Conservation (phyloP, 148 eudicot species). For the Talinum fruticosum region DNA sequence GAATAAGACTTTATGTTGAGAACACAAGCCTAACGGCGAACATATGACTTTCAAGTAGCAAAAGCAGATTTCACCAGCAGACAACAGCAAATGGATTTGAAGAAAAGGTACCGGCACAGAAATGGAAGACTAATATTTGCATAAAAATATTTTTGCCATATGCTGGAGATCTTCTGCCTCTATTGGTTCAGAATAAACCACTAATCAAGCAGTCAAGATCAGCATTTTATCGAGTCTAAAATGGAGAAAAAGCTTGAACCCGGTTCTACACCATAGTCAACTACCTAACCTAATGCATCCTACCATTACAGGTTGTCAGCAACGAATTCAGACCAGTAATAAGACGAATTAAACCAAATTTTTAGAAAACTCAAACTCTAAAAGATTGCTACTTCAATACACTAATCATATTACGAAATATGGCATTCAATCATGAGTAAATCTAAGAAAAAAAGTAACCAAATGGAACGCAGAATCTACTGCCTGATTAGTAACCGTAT, state of each 20-base stretch:
- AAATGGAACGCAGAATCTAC: neutral
- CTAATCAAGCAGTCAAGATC: neutral
- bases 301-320: neutral
- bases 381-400: neutral
- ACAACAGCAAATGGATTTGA: neutral
- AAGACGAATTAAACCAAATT: neutral
- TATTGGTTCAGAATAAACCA: neutral
- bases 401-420: neutral
- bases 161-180: neutral
- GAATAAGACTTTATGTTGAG: neutral
- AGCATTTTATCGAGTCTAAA: too few relatives aligned
- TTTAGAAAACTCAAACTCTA: neutral
- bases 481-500: neutral
- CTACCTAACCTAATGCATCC: conserved; percentile 1
- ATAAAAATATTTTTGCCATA: neutral
- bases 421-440: conserved; percentile 5
- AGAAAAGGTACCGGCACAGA: neutral
- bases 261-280: conserved; percentile 1
- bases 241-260: neutral
- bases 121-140: neutral
- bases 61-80: neutral
- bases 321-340: neutral
- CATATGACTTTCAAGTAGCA: neutral
- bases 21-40: neutral
- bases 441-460: neutral